These are phyloP conservation scores for Spinacia oleracea DNA, from an alignment of 179 eudicot species.

Conservation along the genomic window DNA sequence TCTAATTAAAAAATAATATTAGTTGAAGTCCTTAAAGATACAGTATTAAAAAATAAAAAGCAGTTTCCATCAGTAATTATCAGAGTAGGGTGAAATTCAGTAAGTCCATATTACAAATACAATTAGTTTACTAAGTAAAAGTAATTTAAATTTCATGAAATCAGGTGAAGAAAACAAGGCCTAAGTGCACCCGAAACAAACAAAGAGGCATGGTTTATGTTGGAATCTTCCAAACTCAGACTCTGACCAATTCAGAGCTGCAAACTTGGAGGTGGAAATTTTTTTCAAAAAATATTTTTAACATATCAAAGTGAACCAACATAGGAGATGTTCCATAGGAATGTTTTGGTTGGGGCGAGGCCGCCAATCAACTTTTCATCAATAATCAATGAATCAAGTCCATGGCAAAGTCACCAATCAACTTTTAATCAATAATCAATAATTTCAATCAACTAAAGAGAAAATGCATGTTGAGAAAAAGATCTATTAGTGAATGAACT, in stretches of 20 bases:
- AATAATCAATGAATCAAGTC: background rate
- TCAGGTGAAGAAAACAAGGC: background rate
- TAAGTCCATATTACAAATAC: no score
- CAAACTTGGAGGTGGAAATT: background rate
- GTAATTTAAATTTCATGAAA: background rate
- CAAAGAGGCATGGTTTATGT: background rate
- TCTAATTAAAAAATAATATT: no score
- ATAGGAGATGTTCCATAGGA: background rate
- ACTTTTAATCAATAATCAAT: no score
- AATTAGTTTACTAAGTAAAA: background rate
- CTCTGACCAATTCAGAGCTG: background rate
- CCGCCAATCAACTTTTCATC: no score
- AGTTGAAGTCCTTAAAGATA: no score
- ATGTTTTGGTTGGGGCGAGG: no score
- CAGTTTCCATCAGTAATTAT: no score
- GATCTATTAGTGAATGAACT: background rate
- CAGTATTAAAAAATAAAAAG: no score
- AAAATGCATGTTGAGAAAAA: background rate
- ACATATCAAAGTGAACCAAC: background rate
- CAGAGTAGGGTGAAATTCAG: no score
- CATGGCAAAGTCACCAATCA: background rate
- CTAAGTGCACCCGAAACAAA: background rate
- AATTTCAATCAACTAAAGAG: no score
- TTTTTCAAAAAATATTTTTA: no score
- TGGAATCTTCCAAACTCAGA: background rate